phyloP scores from a whole-genome alignment of 2,329 filamentous ascomycete genomes.

The Keithomyces neogunnii region DNA sequence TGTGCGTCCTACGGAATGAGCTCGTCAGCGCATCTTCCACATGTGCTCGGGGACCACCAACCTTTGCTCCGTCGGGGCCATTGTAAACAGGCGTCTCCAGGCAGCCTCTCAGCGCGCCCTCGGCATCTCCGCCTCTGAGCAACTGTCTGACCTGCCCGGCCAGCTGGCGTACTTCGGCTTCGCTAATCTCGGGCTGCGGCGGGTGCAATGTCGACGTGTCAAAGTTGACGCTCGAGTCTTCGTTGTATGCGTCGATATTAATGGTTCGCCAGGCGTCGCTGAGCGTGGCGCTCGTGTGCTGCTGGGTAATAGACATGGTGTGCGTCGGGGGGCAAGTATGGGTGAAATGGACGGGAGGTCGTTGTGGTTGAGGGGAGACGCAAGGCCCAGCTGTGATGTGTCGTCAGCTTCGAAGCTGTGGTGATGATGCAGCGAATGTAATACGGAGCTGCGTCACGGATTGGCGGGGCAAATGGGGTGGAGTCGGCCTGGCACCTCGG shows the following conservation, averaged over 20 bases:
- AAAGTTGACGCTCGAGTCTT: conserved; percentile 87
- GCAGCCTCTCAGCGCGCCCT: conserved; percentile 76
- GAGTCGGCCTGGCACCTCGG: too few species aligned
- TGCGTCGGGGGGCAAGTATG: not conserved
- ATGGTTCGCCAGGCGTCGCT: conserved; percentile 74
- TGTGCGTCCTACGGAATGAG: conserved; percentile 60
- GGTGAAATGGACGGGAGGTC: too few species aligned
- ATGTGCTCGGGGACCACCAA: conserved; percentile 13
- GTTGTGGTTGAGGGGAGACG: not conserved
- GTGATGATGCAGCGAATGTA: not conserved
- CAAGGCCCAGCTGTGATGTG: not conserved
- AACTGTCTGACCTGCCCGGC: conserved; percentile 80
- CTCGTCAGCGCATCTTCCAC: not conserved
- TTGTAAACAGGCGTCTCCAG: conserved; percentile 79
- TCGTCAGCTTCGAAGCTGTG: not conserved
- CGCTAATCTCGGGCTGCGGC: conserved; percentile 62
- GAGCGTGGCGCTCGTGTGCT: conserved; percentile 51
- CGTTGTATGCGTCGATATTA: conserved; percentile 86
- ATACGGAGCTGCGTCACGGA: conserved; percentile 23
- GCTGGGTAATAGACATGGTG: conserved; percentile 59
- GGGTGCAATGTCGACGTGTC: conserved; percentile 77
- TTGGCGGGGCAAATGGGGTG: conserved; percentile 18
- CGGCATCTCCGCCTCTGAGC: conserved; percentile 74
- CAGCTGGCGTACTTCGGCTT: conserved; percentile 69
- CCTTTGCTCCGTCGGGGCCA: conserved; percentile 49